Conservation (phyloP, 176 grass and related monocot species). For the Poa pratensis region DNA sequence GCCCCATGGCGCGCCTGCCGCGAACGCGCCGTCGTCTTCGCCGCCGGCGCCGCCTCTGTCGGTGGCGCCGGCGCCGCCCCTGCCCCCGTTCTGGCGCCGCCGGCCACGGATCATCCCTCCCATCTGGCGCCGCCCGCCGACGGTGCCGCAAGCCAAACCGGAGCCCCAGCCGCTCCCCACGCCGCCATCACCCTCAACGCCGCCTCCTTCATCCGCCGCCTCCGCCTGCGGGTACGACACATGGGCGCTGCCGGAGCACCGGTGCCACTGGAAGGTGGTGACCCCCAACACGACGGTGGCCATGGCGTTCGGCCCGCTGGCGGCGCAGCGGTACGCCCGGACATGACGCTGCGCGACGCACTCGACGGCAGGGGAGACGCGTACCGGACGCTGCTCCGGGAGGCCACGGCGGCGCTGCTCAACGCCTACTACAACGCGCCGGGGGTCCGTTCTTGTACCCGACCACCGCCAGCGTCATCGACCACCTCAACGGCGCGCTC, state of each 20-base stretch:
- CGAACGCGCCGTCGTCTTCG: neutral
- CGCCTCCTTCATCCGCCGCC: neutral
- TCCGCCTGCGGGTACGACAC: conserved; percentile 69
- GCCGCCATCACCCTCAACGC: neutral
- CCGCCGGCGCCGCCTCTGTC: neutral
- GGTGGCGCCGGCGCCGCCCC: neutral
- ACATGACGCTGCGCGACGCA: conserved; percentile 64
- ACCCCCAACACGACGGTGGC: conserved; percentile 72
- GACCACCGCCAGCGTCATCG: conserved; percentile 59
- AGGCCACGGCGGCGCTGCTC: conserved; percentile 77
- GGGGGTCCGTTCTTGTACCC: conserved; percentile 51
- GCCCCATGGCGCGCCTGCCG: neutral
- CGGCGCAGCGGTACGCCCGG: conserved; percentile 54
- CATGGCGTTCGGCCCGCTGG: conserved; percentile 76
- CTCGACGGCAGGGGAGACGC: conserved; percentile 66
- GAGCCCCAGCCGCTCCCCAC: neutral
- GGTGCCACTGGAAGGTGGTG: conserved; percentile 80
- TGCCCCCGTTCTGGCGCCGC: conserved; percentile 37
- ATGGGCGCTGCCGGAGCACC: conserved; percentile 49
- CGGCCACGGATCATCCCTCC: conserved; percentile 31
- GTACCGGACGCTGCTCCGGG: conserved; percentile 78
- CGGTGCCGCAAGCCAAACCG: conserved; percentile 15
- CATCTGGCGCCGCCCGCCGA: conserved; percentile 46
- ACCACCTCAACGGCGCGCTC: conserved; percentile 63
- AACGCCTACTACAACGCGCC: conserved; percentile 80